A percentile compares a stretch with the other conserved stretches of the same genome.
phyloP scores from a whole-genome alignment of 306 rosid genomes.

The Hippophae rhamnoides region DNA sequence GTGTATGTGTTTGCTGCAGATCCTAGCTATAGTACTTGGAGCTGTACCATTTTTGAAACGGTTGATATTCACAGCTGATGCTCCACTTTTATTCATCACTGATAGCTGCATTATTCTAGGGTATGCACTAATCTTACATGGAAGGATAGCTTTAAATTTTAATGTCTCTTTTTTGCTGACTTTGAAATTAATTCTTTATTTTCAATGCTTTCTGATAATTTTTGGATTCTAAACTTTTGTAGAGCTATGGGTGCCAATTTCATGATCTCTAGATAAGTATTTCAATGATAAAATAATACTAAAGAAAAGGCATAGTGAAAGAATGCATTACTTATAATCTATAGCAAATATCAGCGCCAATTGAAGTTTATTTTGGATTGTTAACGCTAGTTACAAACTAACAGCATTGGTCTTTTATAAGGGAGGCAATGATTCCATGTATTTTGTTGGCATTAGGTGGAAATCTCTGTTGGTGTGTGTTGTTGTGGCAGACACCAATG shows the following conservation, averaged over 20 bases:
- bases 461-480: too few species aligned
- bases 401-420: slow-evolving; percentile 34
- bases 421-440: slow-evolving; percentile 99
- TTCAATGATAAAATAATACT: too few species aligned
- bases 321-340: too few species aligned
- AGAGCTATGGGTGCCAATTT: too few species aligned
- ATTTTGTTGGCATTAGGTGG: slow-evolving; percentile 96
- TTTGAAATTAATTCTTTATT: too few species aligned
- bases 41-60: slow-evolving; percentile 59
- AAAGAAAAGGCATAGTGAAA: too few species aligned
- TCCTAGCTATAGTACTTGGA: slow-evolving; percentile 84
- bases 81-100: slow-evolving; percentile 84
- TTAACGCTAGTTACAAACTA: slow-evolving; percentile 9
- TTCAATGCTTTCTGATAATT: too few species aligned
- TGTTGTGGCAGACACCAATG: too few species aligned
- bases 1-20: slow-evolving; percentile 34
- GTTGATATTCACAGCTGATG: slow-evolving; percentile 62
- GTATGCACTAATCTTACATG: slow-evolving; percentile 36
- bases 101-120: slow-evolving; percentile 98
- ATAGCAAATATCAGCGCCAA: background rate
- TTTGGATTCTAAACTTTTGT: too few species aligned
- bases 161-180: too few species aligned
- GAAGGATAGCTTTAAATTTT: too few species aligned
- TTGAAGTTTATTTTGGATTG: background rate
- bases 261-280: too few species aligned